phyloP scores from a whole-genome alignment of 2,329 filamentous ascomycete genomes.

The Nigrospora sphaerica region DNA sequence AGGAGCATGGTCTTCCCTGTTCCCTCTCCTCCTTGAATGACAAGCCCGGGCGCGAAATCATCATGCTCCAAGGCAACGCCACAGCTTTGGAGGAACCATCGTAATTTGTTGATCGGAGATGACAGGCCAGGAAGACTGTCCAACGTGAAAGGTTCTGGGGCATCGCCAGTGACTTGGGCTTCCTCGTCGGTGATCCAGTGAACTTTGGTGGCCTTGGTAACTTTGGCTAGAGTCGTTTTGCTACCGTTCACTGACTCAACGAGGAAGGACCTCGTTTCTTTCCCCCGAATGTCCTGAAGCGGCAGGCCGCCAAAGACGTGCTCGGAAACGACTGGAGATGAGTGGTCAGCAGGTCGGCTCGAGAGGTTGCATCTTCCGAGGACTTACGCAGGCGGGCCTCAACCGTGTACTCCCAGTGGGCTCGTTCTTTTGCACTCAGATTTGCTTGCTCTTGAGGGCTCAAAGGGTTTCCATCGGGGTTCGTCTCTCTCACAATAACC shows the following conservation, averaged over 20 bases:
- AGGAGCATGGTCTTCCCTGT: constrained; percentile 80
- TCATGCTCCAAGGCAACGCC: constrained; percentile 17
- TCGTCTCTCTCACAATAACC: constrained; percentile 55
- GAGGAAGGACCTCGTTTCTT: constrained; percentile 50
- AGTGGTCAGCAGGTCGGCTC: too few relatives aligned
- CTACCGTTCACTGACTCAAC: constrained; percentile 48
- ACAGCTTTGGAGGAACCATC: constrained; percentile 54
- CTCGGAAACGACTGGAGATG: constrained; percentile 49
- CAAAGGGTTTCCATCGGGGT: constrained; percentile 25
- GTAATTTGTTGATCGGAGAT: constrained; percentile 57
- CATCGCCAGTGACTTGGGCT: constrained; percentile 1
- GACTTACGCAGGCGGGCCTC: constrained; percentile 19
- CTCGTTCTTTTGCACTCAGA: too few relatives aligned
- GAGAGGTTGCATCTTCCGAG: too few relatives aligned
- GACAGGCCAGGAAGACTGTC: constrained; percentile 61
- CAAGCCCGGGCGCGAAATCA: constrained; percentile 47
- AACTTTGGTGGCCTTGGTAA: constrained; percentile 28
- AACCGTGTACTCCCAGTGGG: constrained; percentile 15
- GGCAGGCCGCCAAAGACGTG: constrained; percentile 63
- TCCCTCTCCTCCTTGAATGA: constrained; percentile 75
- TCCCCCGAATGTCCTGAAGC: constrained; percentile 52
- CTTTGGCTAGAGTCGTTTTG: constrained; percentile 35
- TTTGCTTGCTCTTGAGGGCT: neutral
- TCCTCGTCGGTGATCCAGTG: constrained; percentile 27
- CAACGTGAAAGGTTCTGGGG: constrained; percentile 32